Percentiles rank a stretch among this genome's conserved stretches.
These are phyloP conservation scores for Paramecium octaurelia DNA, from an alignment of 73 alveolate genomes.

Conservation along the genomic window DNA sequence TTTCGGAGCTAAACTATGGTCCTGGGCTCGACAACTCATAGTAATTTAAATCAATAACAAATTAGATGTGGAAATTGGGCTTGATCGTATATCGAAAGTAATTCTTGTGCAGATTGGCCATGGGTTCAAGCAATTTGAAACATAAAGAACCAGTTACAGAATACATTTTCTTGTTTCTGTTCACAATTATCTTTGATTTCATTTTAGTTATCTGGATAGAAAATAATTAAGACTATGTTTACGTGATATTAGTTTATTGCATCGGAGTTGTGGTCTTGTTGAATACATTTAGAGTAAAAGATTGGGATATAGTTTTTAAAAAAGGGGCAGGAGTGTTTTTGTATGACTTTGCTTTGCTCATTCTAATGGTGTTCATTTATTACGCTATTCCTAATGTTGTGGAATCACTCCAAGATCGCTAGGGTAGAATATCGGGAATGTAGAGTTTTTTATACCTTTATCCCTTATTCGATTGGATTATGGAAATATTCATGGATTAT, in stretches of 20 bases:
- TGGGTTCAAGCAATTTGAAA: constrained; percentile 13
- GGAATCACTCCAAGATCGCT: not conserved
- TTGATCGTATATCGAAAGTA: not conserved
- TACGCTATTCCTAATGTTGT: not conserved
- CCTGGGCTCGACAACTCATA: constrained; percentile 21
- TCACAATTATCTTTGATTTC: not conserved
- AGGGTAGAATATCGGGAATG: not conserved
- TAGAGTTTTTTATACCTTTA: not conserved
- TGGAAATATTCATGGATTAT: not conserved
- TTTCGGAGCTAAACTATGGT: constrained; percentile 49
- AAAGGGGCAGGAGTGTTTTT: constrained; percentile 31
- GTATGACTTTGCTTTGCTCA: not conserved
- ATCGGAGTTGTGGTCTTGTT: constrained; percentile 1
- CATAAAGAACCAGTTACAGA: constrained; percentile 45
- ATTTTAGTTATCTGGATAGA: not conserved
- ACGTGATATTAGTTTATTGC: not conserved
- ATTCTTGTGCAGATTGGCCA: not conserved
- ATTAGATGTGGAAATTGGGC: constrained; percentile 26
- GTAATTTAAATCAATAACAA: not conserved
- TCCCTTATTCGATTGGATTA: not conserved
- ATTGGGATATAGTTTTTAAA: not conserved
- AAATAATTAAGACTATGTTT: constrained; percentile 11
- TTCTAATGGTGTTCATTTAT: not conserved
- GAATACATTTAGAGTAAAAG: constrained; percentile 35
- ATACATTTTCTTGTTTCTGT: not conserved